Evolutionary conservation across 495 filamentous ascomycete genomes (phyloP).

Genomic region (Podospora conica): DNA sequence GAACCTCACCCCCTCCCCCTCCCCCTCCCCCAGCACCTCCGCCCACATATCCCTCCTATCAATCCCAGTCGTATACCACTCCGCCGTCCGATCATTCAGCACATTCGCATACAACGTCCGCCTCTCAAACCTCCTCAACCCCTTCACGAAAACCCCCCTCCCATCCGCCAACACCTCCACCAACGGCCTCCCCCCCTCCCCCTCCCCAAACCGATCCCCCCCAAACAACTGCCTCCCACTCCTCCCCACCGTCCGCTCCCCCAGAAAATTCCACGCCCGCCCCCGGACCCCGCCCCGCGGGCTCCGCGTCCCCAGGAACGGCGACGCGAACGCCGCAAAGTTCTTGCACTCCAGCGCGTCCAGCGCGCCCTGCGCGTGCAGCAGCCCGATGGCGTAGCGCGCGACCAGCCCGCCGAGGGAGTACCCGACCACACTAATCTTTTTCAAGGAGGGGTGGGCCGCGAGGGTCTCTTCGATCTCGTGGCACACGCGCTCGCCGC

Average conservation of each 20-base stretch:
- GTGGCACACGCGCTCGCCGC: constrained; percentile 78
- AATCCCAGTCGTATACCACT: constrained; percentile 77
- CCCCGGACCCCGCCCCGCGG: constrained; percentile 62
- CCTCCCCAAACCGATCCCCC: constrained; percentile 78
- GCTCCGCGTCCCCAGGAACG: constrained; percentile 79
- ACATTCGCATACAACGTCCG: constrained; percentile 77
- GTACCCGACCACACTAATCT: constrained; percentile 83
- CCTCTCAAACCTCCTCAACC: constrained; percentile 64
- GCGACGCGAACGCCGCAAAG: constrained; percentile 87
- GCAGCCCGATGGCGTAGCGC: constrained; percentile 78
- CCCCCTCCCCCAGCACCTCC: constrained; percentile 56
- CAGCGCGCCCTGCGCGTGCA: constrained; percentile 73
- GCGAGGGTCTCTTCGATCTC: constrained; percentile 83
- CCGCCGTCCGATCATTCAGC: constrained; percentile 71
- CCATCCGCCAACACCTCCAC: constrained; percentile 77
- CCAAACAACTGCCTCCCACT: constrained; percentile 85
- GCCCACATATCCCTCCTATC: constrained; percentile 67
- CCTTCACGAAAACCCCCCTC: constrained; percentile 78
- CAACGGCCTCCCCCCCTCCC: constrained; percentile 70
- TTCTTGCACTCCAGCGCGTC: constrained; percentile 77
- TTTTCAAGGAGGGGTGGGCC: constrained; percentile 64
- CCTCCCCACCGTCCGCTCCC: constrained; percentile 65
- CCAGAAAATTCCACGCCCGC: constrained; percentile 73
- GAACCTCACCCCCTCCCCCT: constrained; percentile 62
- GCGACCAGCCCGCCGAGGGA: constrained; percentile 83